Percentiles rank a stretch among this genome's conserved stretches.
Evolutionary conservation across 176 grass and related monocot genomes (phyloP).

Genomic region (Avena eriantha): DNA sequence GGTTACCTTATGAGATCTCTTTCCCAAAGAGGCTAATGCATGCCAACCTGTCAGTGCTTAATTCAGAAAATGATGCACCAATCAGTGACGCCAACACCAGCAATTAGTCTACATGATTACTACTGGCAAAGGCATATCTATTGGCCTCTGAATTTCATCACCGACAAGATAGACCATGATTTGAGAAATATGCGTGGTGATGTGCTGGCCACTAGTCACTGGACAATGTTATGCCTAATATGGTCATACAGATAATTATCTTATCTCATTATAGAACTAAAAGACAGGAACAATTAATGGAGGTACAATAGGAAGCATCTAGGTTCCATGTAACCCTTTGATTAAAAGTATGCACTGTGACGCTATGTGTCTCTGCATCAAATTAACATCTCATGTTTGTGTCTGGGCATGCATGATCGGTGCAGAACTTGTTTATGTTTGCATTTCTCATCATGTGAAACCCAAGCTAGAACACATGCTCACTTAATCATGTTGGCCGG

Average conservation of each 20-base stretch:
- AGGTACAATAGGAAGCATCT: slow-evolving; percentile 32
- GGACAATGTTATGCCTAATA: slow-evolving; percentile 19
- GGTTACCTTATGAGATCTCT: no score
- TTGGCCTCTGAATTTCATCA: slow-evolving; percentile 13
- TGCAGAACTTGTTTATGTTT: slow-evolving; percentile 16
- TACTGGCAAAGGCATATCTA: slow-evolving; percentile 28
- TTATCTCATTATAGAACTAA: neutral
- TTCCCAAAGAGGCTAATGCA: no score
- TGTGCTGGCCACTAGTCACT: slow-evolving; percentile 25
- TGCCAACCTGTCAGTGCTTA: no score
- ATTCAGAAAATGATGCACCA: no score
- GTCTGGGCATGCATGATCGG: slow-evolving; percentile 34
- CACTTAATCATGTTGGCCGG: neutral
- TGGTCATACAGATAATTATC: slow-evolving; percentile 4
- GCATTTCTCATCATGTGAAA: slow-evolving; percentile 34
- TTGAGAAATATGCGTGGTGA: slow-evolving; percentile 23
- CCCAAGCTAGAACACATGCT: slow-evolving; percentile 28
- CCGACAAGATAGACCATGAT: neutral
- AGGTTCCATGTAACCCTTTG: neutral
- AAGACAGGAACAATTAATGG: slow-evolving; percentile 8
- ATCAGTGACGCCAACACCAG: neutral
- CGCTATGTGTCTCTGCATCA: neutral
- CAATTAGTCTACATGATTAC: neutral
- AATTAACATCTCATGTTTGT: neutral
- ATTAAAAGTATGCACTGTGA: neutral